Evolutionary conservation across 2,329 filamentous ascomycete species (phyloP).

Genomic region (Chrysoporthe puriensis): DNA sequence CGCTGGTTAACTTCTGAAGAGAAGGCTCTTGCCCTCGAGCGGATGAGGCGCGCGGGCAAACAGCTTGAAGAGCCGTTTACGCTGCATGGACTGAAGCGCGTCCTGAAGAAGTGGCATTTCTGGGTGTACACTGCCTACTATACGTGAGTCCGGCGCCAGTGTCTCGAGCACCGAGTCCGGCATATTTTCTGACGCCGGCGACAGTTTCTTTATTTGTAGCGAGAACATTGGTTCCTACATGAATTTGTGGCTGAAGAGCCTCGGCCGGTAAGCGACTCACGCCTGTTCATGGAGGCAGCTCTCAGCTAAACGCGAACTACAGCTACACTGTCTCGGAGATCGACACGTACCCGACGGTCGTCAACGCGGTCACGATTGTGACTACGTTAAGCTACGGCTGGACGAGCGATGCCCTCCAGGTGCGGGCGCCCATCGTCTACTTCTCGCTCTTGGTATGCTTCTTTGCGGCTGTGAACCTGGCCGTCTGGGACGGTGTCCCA

Average conservation of each 20-base stretch:
- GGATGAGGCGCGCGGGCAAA: conserved; percentile 35
- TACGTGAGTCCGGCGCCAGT: conserved; percentile 27
- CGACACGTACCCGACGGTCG: conserved; percentile 37
- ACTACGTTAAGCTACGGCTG: conserved; percentile 36
- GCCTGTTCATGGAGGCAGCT: too few relatives aligned
- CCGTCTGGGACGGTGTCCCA: conserved; percentile 35
- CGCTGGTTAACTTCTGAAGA: conserved; percentile 35
- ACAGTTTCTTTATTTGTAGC: conserved; percentile 36
- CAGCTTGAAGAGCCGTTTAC: conserved; percentile 32
- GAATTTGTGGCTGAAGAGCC: conserved; percentile 34
- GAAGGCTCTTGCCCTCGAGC: conserved; percentile 31
- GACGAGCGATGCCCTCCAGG: conserved; percentile 35
- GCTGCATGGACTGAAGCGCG: conserved; percentile 31
- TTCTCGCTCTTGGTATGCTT: conserved; percentile 34
- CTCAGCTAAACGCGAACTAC: neutral
- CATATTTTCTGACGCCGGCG: neutral
- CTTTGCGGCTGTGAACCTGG: conserved; percentile 34
- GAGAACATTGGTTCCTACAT: conserved; percentile 36
- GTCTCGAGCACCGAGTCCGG: neutral
- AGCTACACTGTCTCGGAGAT: conserved; percentile 37
- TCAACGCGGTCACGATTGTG: conserved; percentile 35
- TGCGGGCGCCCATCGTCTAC: conserved; percentile 34
- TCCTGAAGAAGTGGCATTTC: conserved; percentile 39
- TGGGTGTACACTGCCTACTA: conserved; percentile 38
- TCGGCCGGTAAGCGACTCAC: conserved; percentile 19